Conservation (phyloP, 305 asterid species). For the Fraxinus paxiana region DNA sequence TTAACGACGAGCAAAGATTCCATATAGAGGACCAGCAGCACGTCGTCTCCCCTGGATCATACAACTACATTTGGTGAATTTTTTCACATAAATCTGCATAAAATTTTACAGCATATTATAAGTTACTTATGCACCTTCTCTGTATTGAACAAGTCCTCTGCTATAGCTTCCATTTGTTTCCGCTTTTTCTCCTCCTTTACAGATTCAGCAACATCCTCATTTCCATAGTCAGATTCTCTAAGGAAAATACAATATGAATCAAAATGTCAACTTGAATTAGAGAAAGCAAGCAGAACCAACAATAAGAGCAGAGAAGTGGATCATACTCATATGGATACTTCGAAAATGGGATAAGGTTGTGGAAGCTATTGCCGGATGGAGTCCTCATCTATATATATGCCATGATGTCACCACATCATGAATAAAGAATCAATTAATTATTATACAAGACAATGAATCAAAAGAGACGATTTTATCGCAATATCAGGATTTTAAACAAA, state of each 20-base stretch:
- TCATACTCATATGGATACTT: constrained; percentile 72
- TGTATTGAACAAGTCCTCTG: constrained; percentile 75
- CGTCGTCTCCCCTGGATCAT: constrained; percentile 47
- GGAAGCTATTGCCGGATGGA: constrained; percentile 84
- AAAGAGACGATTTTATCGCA: not conserved
- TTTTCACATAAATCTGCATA: constrained; percentile 1
- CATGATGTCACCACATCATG: constrained; percentile 12
- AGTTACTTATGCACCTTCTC: constrained; percentile 52
- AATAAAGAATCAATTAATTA: constrained; percentile 5
- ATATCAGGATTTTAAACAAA: not conserved
- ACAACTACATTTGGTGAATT: constrained; percentile 12
- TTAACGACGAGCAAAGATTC: constrained; percentile 49
- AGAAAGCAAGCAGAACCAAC: constrained; percentile 11
- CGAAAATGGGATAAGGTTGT: constrained; percentile 66
- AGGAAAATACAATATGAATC: constrained; percentile 8
- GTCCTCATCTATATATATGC: constrained; percentile 35
- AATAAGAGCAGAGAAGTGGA: constrained; percentile 17
- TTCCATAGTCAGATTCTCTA: constrained; percentile 69
- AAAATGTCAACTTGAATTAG: not conserved
- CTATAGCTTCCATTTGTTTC: constrained; percentile 85
- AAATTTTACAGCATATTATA: constrained; percentile 8
- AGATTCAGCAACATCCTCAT: constrained; percentile 60
- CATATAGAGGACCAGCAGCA: constrained; percentile 50
- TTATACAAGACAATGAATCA: not conserved
- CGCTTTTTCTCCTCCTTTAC: constrained; percentile 74